Conservation (phyloP, 805 yeast species). For the Candida ponderosae region DNA sequence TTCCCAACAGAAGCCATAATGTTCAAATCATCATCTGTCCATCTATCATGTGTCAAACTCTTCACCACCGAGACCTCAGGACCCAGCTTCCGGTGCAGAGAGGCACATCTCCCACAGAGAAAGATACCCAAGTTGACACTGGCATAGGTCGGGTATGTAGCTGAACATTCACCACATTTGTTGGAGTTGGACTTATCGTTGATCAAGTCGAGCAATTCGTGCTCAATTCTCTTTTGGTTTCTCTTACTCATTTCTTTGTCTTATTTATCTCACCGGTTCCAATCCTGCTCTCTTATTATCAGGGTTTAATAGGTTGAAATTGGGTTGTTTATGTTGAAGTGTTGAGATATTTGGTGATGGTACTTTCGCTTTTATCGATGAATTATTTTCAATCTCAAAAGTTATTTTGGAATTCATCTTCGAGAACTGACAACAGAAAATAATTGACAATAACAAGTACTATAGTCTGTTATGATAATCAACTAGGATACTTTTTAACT, state of each 20-base stretch:
- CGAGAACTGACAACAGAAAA: too few relatives aligned
- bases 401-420: too few relatives aligned
- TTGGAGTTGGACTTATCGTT: slow-evolving; percentile 53
- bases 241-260: slow-evolving; percentile 29
- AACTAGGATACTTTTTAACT: too few relatives aligned
- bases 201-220: slow-evolving; percentile 49
- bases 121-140: slow-evolving; percentile 50
- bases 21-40: slow-evolving; percentile 54
- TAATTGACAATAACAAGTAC: too few relatives aligned
- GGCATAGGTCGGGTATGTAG: slow-evolving; percentile 49
- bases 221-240: slow-evolving; percentile 36
- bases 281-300: too few relatives aligned
- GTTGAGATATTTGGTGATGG: too few relatives aligned
- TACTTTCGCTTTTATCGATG: too few relatives aligned
- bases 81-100: slow-evolving; percentile 64
- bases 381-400: too few relatives aligned
- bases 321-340: too few relatives aligned
- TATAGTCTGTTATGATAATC: too few relatives aligned
- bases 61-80: slow-evolving; percentile 56
- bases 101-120: slow-evolving; percentile 81
- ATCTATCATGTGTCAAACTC: slow-evolving; percentile 64
- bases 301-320: too few relatives aligned
- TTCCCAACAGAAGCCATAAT: slow-evolving; percentile 43
- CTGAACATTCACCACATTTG: slow-evolving; percentile 74
- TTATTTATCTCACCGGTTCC: too few relatives aligned